phyloP scores from a whole-genome alignment of 176 grass and related monocot species.

The Aegilops bicornis region DNA sequence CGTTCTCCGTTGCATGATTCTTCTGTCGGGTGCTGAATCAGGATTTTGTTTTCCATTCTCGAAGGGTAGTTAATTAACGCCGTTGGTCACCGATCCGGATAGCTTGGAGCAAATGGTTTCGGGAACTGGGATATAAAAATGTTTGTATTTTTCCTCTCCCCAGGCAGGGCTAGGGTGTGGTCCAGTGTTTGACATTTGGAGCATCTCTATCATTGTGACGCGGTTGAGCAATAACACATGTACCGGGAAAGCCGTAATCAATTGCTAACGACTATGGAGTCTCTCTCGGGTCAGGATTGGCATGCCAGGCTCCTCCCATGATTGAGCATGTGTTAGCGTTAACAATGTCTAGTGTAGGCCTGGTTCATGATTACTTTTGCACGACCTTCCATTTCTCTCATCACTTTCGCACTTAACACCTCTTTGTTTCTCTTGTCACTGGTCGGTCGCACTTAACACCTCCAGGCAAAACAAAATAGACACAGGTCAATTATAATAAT shows the following conservation, averaged over 20 bases:
- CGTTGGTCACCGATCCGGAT: not conserved
- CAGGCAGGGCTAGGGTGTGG: not conserved
- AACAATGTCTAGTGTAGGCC: not conserved
- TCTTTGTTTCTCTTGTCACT: not conserved
- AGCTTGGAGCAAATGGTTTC: not conserved
- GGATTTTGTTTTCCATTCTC: not conserved
- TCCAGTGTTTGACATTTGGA: not conserved
- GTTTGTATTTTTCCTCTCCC: not conserved
- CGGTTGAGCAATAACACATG: not conserved
- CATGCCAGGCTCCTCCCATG: not conserved
- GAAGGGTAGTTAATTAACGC: not conserved
- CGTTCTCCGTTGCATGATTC: not conserved
- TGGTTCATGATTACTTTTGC: not conserved
- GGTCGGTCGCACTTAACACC: not conserved
- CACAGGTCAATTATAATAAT: too few species aligned
- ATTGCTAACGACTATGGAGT: not conserved
- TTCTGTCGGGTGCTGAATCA: not conserved
- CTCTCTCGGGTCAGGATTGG: not conserved
- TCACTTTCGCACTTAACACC: not conserved
- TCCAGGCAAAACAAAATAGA: not conserved
- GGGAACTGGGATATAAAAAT: too few species aligned
- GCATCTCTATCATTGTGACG: constrained; percentile 5
- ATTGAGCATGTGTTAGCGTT: not conserved
- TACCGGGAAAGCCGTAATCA: not conserved
- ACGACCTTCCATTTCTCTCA: not conserved